Base-by-base conservation (phyloP, 2,329 filamentous ascomycete species). In the Colletotrichum incanum region DNA sequence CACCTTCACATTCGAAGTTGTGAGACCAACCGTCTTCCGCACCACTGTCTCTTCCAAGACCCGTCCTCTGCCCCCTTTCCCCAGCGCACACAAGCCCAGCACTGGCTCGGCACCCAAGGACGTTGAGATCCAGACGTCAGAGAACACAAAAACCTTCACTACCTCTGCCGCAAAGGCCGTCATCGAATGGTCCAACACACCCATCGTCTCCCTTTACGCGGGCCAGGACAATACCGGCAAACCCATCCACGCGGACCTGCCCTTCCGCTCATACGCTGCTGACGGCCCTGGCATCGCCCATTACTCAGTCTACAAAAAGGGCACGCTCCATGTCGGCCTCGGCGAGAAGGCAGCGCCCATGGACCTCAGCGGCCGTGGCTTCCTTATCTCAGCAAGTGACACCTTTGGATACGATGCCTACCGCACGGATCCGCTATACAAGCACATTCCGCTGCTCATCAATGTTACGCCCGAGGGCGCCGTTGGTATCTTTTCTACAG, bases 331-430 rank as follows among this genome's bases (percentile, higher is more conserved):
- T 75, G 88, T 93, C 23, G 92, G 93, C 0, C 84, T 94, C 0
- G 93, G 92, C 5, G 92, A 94, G 78, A 94, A 94, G 78, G 86
- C 90, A 6, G 92, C 91, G 0, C 92, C 92, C 0, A 93, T 94
- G 91, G 89, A 94, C 76, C 84, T 94, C 1, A 90, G 87, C 0
- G 91, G 90, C 41, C 86, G 92, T 0, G 85, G 88, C 34, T 94
- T 94, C 78, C 86, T 87, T 34, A 83, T 94, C 18, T 90, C 91
- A 0, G 91, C 91, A 2, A 93, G 91, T 0, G 92, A 94, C 79
- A 92, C 89, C 47, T 94, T 94, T 75, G 91, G 92, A 2, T 94
- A 94, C 77, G 92, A 94, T 75, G 88, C 90, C 5, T 90, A 93
- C 77, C 87, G 87, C 12, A 92, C 91, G 3, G 92, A 94, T 78